Evolutionary conservation across 345 rosid species (phyloP), one percentile per base, ranked within the genome.

Genomic region (Lepidium sativum): DNA sequence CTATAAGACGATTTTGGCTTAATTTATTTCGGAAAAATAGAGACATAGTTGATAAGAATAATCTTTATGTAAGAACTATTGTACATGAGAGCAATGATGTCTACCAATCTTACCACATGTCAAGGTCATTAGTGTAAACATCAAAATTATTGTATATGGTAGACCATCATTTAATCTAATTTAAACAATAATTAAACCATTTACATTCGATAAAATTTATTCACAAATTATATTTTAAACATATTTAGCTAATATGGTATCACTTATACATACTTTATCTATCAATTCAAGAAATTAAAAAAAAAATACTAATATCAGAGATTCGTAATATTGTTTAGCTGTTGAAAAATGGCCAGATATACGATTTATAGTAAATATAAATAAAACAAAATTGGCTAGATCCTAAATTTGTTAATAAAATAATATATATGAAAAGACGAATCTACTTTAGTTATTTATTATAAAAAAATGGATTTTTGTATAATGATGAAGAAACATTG

Each of bases 401-500:
- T 43, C 18, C 17, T 10, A 49, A 17, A 39, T 50, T 38, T 50
- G n/a, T 27, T 25, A 16, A 23, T 18, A 7, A 16, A 34, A 45
- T 25, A 25, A 25, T 4, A 63, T 43, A 54, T 70, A 64, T 37
- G 40, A 37, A 29, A 34, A 0, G 10, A 69, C 54, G 48, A 69
- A 60, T 53, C 41, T 53, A 61, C 41, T 70, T 70, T 54, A 15
- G 43, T 53, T 12, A 1, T 27, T 13, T 18, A 8, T 62, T 17
- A 42, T 15, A 14, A 32, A 47, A 33, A 18, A 39, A 44, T 38
- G 33, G n/a, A 55, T 11, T 48, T 48, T 55, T 70, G 57, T 71
- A 72, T 72, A 57, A 72, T 65, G 60, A 72, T 65, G 54, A 65
- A 50, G 49, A 65, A 58, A 42, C 71, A 57, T 72, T 57, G 76